Conservation (phyloP, 441 rosid species). For the Gossypium armourianum region DNA sequence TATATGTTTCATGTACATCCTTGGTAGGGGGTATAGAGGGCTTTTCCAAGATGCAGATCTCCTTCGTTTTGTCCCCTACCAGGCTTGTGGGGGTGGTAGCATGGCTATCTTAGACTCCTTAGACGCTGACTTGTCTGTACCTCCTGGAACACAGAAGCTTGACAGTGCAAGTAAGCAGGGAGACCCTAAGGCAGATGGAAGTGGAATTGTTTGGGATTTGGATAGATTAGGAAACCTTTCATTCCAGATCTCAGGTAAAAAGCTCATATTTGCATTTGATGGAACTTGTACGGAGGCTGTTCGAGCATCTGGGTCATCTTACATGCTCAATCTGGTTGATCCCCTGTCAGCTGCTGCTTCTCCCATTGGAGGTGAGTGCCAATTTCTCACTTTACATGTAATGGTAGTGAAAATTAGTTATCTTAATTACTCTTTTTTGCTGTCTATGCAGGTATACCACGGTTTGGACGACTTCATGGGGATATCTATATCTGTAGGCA, state of each 20-base stretch:
- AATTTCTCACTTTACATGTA: not conserved
- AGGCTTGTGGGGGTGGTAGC: slow-evolving; percentile 99
- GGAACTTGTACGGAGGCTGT: slow-evolving; percentile 78
- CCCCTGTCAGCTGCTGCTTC: slow-evolving; percentile 99
- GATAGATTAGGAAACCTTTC: slow-evolving; percentile 80
- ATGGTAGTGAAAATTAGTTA: not conserved
- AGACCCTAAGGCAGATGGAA: slow-evolving; percentile 84
- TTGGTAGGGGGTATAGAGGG: slow-evolving; percentile 97
- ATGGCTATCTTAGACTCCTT: slow-evolving; percentile 95
- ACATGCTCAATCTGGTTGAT: slow-evolving; percentile 95
- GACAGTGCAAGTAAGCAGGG: slow-evolving; percentile 64
- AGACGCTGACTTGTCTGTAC: slow-evolving; percentile 65
- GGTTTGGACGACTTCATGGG: slow-evolving; percentile 86
- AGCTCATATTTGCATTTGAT: slow-evolving; percentile 97
- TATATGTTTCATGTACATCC: slow-evolving; percentile 95
- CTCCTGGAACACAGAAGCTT: slow-evolving; percentile 51
- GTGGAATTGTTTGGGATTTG: slow-evolving; percentile 98
- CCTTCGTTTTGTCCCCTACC: slow-evolving; percentile 90
- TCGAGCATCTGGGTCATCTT: slow-evolving; percentile 68
- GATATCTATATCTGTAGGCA: slow-evolving; percentile 76
- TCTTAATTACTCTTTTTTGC: not conserved
- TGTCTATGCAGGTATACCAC: slow-evolving; percentile 70
- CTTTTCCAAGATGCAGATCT: slow-evolving; percentile 92
- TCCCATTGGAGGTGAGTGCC: slow-evolving; percentile 81
- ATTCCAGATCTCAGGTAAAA: slow-evolving; percentile 88